Base-by-base conservation (phyloP, 768 basidiomycete genomes). In the Mycena latifolia region DNA sequence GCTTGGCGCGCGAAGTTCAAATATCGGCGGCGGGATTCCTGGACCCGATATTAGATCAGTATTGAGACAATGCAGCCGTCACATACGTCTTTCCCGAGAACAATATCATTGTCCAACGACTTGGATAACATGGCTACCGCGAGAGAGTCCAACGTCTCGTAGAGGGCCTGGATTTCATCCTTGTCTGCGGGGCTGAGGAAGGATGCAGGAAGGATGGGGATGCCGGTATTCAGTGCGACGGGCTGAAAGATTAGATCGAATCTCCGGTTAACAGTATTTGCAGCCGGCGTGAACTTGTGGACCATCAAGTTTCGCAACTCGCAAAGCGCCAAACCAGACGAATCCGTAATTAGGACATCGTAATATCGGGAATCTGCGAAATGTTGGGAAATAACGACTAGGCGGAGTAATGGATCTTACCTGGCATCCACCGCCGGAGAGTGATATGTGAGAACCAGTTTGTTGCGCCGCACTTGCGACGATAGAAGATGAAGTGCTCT, bases 391-490 rank as follows among this genome's bases (percentile, higher is more conserved):
- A 20, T 12, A 37, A 45, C 10, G 48, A 5, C 31, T 18, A 29
- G 20, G 18, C 3, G 4, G 11, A 33, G 31, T 33, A 33, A 31
- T 18, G 14, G 18, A 37, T 41, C 11, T 45, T 12, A 66, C 65
- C 65, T 31, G 58, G 65, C 0, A 47, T 41, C 65, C 65, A 66
- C 14, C 43, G 29, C 5, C 48, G 35, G 11, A 37, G 59, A 0
- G 15, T 25, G 1, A 66, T 51, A 25, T 61, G 54, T 2, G 54
- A 55, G 47, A 55, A 56, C 65, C 65, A 66, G 15, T 66, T 61
- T 8, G 59, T 59, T 9, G 28, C 35, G 5, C 3, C 47, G 1
- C 3, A 20, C 5, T 11, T 22, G 22, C 25, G 62, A 25, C 56
- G 48, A 29, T 65, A 37, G 33, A 53, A 47, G 20, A 39, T 53